phyloP scores from a whole-genome alignment of 768 basidiomycete genomes.

The Suillus discolor region DNA sequence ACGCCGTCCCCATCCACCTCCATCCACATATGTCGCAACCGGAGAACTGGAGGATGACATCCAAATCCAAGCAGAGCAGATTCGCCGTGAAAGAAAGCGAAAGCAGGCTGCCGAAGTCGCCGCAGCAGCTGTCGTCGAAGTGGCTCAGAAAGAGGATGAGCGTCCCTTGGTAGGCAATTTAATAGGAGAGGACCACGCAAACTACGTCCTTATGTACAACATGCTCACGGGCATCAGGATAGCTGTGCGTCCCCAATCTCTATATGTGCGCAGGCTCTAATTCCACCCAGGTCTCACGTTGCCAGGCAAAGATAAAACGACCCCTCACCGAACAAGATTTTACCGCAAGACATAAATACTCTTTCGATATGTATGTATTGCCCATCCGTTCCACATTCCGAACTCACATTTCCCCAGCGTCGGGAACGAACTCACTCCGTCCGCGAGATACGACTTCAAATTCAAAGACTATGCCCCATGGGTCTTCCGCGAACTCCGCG shows the following conservation, averaged over 20 bases:
- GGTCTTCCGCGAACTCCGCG: conserved; percentile 95
- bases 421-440: conserved; percentile 97
- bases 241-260: conserved; percentile 57
- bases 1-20: conserved; percentile 33
- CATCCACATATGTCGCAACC: conserved; percentile 42
- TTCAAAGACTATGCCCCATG: conserved; percentile 99
- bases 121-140: conserved; percentile 47
- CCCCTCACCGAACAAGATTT: conserved; percentile 87
- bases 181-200: conserved; percentile 98
- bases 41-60: conserved; percentile 59
- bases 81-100: conserved; percentile 80
- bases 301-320: conserved; percentile 93
- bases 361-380: conserved; percentile 86
- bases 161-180: conserved; percentile 87
- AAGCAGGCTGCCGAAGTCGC: conserved; percentile 66
- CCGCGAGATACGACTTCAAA: conserved; percentile 98
- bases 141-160: conserved; percentile 41
- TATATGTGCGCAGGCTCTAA: conserved; percentile 16
- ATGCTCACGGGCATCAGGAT: conserved; percentile 99
- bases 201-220: conserved; percentile 99
- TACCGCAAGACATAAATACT: conserved; percentile 87
- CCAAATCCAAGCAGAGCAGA: conserved; percentile 85
- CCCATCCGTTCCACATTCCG: background rate
- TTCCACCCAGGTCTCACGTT: conserved; percentile 77
- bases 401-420: conserved; percentile 50